Evolutionary conservation across 768 basidiomycete species (phyloP).

Genomic region (Leccinum uliginosum): DNA sequence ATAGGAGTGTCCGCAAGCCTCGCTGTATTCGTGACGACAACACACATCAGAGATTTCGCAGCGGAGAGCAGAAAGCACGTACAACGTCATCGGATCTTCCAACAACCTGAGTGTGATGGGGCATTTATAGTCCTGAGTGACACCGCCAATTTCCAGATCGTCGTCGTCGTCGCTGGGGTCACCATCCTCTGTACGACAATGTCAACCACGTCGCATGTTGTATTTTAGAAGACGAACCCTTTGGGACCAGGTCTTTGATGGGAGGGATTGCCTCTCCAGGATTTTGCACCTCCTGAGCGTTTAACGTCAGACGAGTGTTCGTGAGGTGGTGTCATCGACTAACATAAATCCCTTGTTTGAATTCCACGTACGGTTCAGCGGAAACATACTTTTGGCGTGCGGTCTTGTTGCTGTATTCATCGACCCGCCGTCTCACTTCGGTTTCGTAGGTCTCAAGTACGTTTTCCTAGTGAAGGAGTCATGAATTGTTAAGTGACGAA

Average conservation of each 20-base stretch:
- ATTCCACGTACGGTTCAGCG: constrained; percentile 51
- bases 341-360: constrained; percentile 67
- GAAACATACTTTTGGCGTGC: constrained; percentile 77
- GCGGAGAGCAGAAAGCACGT: constrained; percentile 23
- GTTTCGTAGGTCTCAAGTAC: constrained; percentile 47
- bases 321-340: constrained; percentile 21
- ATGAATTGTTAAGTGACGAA: background rate
- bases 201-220: background rate
- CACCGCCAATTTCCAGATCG: constrained; percentile 84
- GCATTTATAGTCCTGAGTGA: constrained; percentile 79
- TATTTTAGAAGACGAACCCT: constrained; percentile 42
- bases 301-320: constrained; percentile 6
- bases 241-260: constrained; percentile 64
- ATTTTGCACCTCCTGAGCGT: constrained; percentile 58
- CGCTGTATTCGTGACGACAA: constrained; percentile 35
- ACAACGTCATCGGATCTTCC: constrained; percentile 81
- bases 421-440: constrained; percentile 38
- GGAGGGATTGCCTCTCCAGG: constrained; percentile 71
- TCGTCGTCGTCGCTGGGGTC: constrained; percentile 84
- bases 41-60: constrained; percentile 3
- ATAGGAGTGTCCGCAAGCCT: constrained; percentile 78
- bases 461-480: constrained; percentile 40
- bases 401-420: constrained; percentile 56
- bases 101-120: constrained; percentile 70
- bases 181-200: constrained; percentile 54